Evolutionary conservation across 2,329 filamentous ascomycete species (phyloP).

Genomic region (Pseudocercospora musae): DNA sequence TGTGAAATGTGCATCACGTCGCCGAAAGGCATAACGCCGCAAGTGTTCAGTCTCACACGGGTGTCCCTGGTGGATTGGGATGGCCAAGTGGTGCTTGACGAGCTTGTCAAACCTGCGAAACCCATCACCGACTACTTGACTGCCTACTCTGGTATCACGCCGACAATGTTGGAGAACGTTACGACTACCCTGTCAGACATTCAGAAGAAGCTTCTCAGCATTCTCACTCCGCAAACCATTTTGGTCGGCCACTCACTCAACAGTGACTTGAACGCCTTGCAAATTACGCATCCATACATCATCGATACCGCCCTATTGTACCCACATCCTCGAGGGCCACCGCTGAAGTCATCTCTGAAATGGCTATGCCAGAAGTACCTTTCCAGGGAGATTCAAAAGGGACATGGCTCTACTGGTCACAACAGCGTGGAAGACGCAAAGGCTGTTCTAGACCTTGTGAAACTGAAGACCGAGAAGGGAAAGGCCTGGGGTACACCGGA

Average conservation of each 20-base stretch:
- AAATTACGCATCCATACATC: constrained; percentile 85
- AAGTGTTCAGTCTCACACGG: constrained; percentile 78
- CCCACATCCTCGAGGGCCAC: constrained; percentile 84
- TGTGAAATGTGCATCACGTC: constrained; percentile 97
- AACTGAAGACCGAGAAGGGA: constrained; percentile 93
- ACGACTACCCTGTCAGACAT: constrained; percentile 82
- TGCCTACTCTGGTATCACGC: constrained; percentile 79
- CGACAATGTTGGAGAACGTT: constrained; percentile 74
- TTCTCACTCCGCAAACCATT: constrained; percentile 70
- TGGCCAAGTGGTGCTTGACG: constrained; percentile 76
- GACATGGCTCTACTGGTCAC: constrained; percentile 68
- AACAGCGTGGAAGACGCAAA: constrained; percentile 90
- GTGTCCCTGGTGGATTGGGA: constrained; percentile 87
- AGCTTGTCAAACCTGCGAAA: constrained; percentile 84
- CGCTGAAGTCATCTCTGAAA: constrained; percentile 86
- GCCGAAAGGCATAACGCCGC: constrained; percentile 44
- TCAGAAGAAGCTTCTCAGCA: constrained; percentile 66
- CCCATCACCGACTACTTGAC: constrained; percentile 94
- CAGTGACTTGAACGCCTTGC: constrained; percentile 78
- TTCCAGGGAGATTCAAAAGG: constrained; percentile 81
- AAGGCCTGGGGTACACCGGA: constrained; percentile 80
- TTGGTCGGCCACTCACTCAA: constrained; percentile 79
- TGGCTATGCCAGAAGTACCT: constrained; percentile 86
- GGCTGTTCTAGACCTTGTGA: constrained; percentile 87
- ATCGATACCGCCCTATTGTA: constrained; percentile 89